Base-by-base conservation (phyloP, 352 stramenopile species). In the Phytophthora lateralis region DNA sequence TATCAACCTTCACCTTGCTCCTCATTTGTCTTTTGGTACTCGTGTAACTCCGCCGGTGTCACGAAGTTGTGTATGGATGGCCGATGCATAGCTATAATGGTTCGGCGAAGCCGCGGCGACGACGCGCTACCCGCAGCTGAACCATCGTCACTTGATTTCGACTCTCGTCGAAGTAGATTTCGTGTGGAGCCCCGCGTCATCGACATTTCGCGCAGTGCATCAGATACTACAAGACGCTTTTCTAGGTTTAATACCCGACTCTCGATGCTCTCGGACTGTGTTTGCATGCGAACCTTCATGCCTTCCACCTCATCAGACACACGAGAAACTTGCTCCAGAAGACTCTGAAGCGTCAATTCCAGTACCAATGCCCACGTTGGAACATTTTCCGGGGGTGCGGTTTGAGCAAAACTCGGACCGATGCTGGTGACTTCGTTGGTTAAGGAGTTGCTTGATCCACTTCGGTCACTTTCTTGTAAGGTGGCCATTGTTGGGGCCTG, bases 21-120 rank as follows among this genome's bases (percentile, higher is more conserved):
- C 21, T 67, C 63, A 26, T 58, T 49, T 10, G 57, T 32, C 15
- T 57, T 73, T 59, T 90, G 65, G 54, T 87, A 86, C 53, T 88
- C 79, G 34, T 77, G 73, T 5, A 89, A 69, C 48, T 90, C 81
- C n/a, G 74, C 82, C 26, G 69, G 45, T 4, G 78, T 81, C 20
- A 88, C 63, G 26, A 89, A 89, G 39, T 76, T 83, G 48, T 77
- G 73, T 54, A 89, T 81, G 38, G 81, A 87, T 39, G 81, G 76
- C 38, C 43, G 66, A 5, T 63, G 75, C 18, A 50, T 51, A 6
- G 30, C 14, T 48, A 48, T 38, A 15, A 39, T 53, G 30, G 49
- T 75, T 43, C 20, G 4, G n/a, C 41, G 56, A 26, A 46, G 48
- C 27, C 43, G 35, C 17, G 30, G 63, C 8, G 30, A 17, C 7